Conservation (phyloP, 2,329 filamentous ascomycete genomes). For the Claviceps capensis region DNA sequence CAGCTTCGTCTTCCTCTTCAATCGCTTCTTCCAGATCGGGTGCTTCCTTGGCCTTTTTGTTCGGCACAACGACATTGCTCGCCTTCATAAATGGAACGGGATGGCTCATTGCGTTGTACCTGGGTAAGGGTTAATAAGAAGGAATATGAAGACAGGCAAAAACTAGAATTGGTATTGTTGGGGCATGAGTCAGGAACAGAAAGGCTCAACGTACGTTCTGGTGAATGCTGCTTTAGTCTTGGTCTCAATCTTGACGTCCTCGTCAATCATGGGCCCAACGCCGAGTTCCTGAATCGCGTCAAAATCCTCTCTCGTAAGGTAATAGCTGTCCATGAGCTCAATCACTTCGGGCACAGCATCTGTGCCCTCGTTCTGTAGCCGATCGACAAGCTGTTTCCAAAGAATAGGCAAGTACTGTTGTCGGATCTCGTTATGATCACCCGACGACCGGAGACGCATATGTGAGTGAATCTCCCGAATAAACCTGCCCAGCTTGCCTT, state of each 20-base stretch:
- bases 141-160: neutral
- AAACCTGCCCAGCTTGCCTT: conserved; percentile 61
- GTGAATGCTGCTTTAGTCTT: conserved; percentile 87
- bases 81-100: conserved; percentile 96
- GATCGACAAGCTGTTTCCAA: conserved; percentile 67
- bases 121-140: conserved; percentile 19
- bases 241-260: conserved; percentile 61
- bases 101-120: conserved; percentile 76
- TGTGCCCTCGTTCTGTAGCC: conserved; percentile 65
- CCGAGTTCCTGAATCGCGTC: conserved; percentile 87
- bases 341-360: conserved; percentile 75
- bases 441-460: conserved; percentile 83
- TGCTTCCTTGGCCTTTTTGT: conserved; percentile 57
- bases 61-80: conserved; percentile 58
- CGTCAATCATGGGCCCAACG: conserved; percentile 69
- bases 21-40: conserved; percentile 95
- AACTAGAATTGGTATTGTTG: neutral
- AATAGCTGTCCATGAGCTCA: conserved; percentile 94
- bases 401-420: conserved; percentile 87
- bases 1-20: conserved; percentile 76
- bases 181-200: neutral
- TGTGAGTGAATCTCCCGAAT: conserved; percentile 93
- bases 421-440: conserved; percentile 83
- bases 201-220: conserved; percentile 48
- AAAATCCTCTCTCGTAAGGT: conserved; percentile 85